Conservation (phyloP, 2,329 filamentous ascomycete species). For the Epicoccum nigrum region DNA sequence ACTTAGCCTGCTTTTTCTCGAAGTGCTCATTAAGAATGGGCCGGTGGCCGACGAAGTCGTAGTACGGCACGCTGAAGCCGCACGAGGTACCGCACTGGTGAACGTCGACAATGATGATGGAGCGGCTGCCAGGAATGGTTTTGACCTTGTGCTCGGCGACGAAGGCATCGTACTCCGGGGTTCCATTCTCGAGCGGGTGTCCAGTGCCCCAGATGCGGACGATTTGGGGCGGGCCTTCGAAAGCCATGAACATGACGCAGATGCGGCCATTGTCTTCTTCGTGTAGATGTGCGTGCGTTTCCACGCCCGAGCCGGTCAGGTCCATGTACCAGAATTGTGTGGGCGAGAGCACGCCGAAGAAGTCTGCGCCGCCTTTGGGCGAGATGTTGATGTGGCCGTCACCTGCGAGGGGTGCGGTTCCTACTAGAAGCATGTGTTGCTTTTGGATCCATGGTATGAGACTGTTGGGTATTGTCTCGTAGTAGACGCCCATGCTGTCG, state of each 20-base stretch:
- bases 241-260: conserved; percentile 47
- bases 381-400: conserved; percentile 55
- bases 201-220: conserved; percentile 52
- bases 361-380: conserved; percentile 51
- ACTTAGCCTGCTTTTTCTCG: conserved; percentile 48
- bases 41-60: conserved; percentile 51
- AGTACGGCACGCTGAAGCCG: conserved; percentile 53
- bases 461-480: conserved; percentile 50
- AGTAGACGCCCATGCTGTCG: conserved; percentile 51
- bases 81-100: conserved; percentile 53
- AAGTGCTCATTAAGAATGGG: conserved; percentile 51
- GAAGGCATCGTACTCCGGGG: conserved; percentile 43
- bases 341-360: conserved; percentile 50
- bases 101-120: conserved; percentile 51
- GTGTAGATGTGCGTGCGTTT: conserved; percentile 52
- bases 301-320: conserved; percentile 51
- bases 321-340: conserved; percentile 55
- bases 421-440: conserved; percentile 55
- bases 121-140: conserved; percentile 46
- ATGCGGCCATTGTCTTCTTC: conserved; percentile 49
- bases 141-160: conserved; percentile 43
- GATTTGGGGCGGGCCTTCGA: conserved; percentile 51
- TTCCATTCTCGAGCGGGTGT: conserved; percentile 47
- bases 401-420: conserved; percentile 49
- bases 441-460: conserved; percentile 51